Base-by-base conservation (phyloP, 345 rosid genomes). In the Diplotaxis tenuifolia region DNA sequence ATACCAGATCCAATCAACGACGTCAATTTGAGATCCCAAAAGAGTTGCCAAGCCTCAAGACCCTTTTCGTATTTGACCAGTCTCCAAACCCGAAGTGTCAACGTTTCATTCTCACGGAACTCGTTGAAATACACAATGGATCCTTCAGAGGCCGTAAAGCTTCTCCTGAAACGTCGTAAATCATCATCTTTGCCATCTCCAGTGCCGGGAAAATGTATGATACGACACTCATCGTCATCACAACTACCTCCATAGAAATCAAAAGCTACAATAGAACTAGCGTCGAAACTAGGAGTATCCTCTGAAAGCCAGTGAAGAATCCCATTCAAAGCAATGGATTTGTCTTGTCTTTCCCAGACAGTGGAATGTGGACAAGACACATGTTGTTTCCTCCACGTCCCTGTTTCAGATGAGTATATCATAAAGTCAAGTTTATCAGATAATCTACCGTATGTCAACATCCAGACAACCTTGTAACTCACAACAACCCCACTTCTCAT, bases 391-490 rank as follows among this genome's bases (percentile, higher is more conserved):
- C n/a, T 5, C 78, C 78, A 67, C n/a, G 0, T 32, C 42, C 68
- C 67, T 12, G 78, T 49, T 1, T 59, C 73, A 50, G 73, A 75
- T 0, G 62, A 60, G 42, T 67, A 75, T n/a, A 60, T 27, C 55
- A 52, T 25, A 18, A 52, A 67, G 4, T 5, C 34, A 5, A 60
- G 32, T 4, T 18, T 11, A 58, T 3, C 38, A 10, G 21, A 15
- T 2, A 42, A 42, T 0, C 14, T 9, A n/a, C 9, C 18, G 4
- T 45, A 6, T 21, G 27, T 34, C 18, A 50, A 1, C 55, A 67
- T 19, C 72, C 67, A 67, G 3, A 74, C 78, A 36, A 74, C 14
- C 62, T 74, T 74, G 67, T 67, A 74, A 32, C 73, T 60, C 29
- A 57, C 58, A 4, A 67, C 31, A 4, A 74, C 14, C 9, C 72